Conservation (phyloP, 1,284 basidiomycete genomes). For the Naganishia liquefaciens region DNA sequence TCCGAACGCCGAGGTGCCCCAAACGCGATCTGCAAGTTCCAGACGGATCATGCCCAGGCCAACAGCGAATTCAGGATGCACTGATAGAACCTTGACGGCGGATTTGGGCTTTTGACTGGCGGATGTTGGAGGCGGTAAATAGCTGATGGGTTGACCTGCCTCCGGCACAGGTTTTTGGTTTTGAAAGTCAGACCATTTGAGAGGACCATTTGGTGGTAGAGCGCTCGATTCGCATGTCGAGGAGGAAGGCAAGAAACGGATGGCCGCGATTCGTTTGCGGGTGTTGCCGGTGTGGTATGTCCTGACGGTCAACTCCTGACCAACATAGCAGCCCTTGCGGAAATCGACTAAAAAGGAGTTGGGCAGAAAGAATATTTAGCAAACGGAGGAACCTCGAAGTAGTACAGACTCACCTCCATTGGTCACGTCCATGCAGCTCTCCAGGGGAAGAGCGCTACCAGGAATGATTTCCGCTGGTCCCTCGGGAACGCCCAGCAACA, state of each 20-base stretch:
- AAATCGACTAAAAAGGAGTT: constrained; percentile 76
- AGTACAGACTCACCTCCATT: constrained; percentile 68
- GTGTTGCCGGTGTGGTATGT: constrained; percentile 94
- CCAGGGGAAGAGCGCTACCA: constrained; percentile 81
- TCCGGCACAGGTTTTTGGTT: background rate
- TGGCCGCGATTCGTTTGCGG: constrained; percentile 85
- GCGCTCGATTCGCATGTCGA: constrained; percentile 22
- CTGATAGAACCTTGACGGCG: constrained; percentile 48
- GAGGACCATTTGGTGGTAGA: background rate
- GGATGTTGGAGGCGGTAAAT: constrained; percentile 33
- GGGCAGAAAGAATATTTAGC: background rate
- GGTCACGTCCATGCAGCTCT: constrained; percentile 91
- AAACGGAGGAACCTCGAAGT: no score
- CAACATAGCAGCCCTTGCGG: constrained; percentile 96
- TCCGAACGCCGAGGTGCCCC: constrained; percentile 38
- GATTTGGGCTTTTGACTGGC: constrained; percentile 45
- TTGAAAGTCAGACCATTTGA: constrained; percentile 13
- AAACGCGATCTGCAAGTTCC: constrained; percentile 49
- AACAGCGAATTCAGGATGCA: constrained; percentile 35
- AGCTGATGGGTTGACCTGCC: constrained; percentile 30
- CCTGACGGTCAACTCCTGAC: constrained; percentile 94
- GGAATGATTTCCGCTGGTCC: constrained; percentile 76
- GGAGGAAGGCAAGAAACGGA: constrained; percentile 56
- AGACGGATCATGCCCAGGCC: constrained; percentile 51
- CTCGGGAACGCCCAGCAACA: constrained; percentile 83